Base-by-base conservation (phyloP, 768 basidiomycete genomes). In the Sistotremastrum niveocremeum region DNA sequence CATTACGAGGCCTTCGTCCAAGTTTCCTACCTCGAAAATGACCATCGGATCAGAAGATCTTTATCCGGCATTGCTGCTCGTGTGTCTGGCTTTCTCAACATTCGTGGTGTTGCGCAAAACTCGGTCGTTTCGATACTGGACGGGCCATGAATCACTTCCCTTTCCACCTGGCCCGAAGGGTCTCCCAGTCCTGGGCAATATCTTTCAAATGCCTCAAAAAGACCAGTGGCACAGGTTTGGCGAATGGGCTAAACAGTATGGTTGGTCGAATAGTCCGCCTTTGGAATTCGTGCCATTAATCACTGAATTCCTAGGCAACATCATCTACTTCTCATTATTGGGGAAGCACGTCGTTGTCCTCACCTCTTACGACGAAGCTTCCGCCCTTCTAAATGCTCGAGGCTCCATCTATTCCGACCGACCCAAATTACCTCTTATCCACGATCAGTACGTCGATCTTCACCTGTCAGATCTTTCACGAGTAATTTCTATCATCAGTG, bases 321-420 rank as follows among this genome's bases (percentile, higher is more conserved):
- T 66, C 30, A 54, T 65, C 30, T 62, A 57, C 47, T 51, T 59
- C 31, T 51, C 44, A 6, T 38, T 65, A 30, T 57, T 66, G 42
- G 49, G 52, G n/a, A 53, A 54, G 20, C 51, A 60, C 4, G 50
- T 61, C 37, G 35, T 66, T 10, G 52, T 66, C 7, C 42, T 66
- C 34, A 64, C 61, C 49, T 59, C 65, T 4, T 38, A 55, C 20
- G 41, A 51, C 32, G 58, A 56, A 11, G 63, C 63, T 28, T 51
- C 47, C 11, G 65, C 65, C 36, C 56, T 66, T 11, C 48, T 66
- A 45, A 62, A 64, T 42, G 60, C 60, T 45, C 55, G 58, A 7
- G 55, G 60, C 42, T 36, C 47, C 10, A 60, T 58, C 37, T 65
- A 62, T 48, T 62, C 65, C 10, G 62, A 57, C 50, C 53, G 65